Evolutionary conservation across 1,284 basidiomycete species (phyloP).

Genomic region (Ustilago lituana): DNA sequence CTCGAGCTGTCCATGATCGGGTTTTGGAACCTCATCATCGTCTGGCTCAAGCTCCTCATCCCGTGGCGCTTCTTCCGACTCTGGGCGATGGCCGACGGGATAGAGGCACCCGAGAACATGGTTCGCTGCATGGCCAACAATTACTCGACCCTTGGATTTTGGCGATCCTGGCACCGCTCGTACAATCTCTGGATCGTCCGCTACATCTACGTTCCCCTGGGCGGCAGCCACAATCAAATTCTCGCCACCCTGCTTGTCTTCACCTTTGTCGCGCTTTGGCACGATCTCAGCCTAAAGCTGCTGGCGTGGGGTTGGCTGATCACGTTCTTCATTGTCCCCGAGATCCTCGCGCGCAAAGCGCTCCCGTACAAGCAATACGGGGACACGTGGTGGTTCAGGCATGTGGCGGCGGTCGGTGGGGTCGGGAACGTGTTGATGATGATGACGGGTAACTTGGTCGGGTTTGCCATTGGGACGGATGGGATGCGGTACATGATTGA

Average conservation of each 20-base stretch:
- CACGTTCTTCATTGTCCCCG: conserved; percentile 88
- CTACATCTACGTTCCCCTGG: conserved; percentile 87
- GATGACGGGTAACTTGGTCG: conserved; percentile 92
- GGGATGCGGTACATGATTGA: conserved; percentile 78
- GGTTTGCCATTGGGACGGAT: conserved; percentile 90
- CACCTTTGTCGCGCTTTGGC: conserved; percentile 99
- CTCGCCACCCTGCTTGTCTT: conserved; percentile 84
- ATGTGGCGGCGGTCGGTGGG: conserved; percentile 83
- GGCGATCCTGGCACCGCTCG: conserved; percentile 94
- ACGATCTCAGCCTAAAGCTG: conserved; percentile 87
- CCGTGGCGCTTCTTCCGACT: conserved; percentile 98
- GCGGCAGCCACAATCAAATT: conserved; percentile 76
- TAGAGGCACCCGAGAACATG: conserved; percentile 98
- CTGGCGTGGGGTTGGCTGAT: conserved; percentile 98
- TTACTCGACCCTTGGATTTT: conserved; percentile 91
- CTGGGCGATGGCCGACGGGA: conserved; percentile 88
- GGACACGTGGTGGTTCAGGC: conserved; percentile 80
- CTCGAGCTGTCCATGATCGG: conserved; percentile 90
- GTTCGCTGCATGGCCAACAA: conserved; percentile 98
- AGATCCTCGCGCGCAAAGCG: conserved; percentile 74
- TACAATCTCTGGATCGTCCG: conserved; percentile 96
- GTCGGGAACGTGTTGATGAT: conserved; percentile 88
- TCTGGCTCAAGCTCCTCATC: conserved; percentile 97
- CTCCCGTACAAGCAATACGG: conserved; percentile 78
- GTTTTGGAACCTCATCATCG: conserved; percentile 95